Evolutionary conservation across 768 basidiomycete genomes (phyloP).

Genomic region (Trametes gibbosa): DNA sequence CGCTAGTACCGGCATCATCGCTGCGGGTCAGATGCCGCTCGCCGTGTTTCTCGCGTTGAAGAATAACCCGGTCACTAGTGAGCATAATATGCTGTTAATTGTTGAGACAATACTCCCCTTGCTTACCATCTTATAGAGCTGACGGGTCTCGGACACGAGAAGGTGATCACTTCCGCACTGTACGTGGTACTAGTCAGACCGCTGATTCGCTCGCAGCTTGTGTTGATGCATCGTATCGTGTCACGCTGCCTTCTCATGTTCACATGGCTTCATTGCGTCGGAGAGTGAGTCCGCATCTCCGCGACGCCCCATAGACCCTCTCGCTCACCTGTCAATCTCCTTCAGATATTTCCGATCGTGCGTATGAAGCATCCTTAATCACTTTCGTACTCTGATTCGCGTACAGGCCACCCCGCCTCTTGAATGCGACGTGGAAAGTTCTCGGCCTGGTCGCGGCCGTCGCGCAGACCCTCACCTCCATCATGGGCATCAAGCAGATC

Average conservation of each 20-base stretch:
- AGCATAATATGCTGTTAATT: background rate
- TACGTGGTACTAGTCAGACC: no score
- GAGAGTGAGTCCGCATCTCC: conserved; percentile 17
- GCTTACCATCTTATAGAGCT: conserved; percentile 32
- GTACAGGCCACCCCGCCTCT: background rate
- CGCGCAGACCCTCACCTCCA: conserved; percentile 36
- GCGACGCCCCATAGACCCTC: background rate
- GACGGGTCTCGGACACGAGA: conserved; percentile 55
- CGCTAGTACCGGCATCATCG: conserved; percentile 38
- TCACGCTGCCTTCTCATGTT: conserved; percentile 41
- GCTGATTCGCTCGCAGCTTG: conserved; percentile 27
- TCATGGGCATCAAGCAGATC: conserved; percentile 40
- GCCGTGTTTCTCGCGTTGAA: conserved; percentile 52
- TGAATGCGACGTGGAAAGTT: conserved; percentile 9
- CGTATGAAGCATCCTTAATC: background rate
- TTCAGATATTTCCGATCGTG: conserved; percentile 5
- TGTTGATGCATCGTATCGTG: conserved; percentile 45
- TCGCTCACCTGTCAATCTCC: background rate
- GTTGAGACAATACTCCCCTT: no score
- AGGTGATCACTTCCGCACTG: conserved; percentile 17
- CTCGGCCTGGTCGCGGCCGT: conserved; percentile 25
- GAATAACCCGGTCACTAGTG: conserved; percentile 50
- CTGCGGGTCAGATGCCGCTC: conserved; percentile 46
- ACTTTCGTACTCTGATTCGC: background rate
- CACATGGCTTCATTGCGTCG: conserved; percentile 44